Base-by-base conservation (phyloP, 2,329 filamentous ascomycete species). In the Metarhizium album region DNA sequence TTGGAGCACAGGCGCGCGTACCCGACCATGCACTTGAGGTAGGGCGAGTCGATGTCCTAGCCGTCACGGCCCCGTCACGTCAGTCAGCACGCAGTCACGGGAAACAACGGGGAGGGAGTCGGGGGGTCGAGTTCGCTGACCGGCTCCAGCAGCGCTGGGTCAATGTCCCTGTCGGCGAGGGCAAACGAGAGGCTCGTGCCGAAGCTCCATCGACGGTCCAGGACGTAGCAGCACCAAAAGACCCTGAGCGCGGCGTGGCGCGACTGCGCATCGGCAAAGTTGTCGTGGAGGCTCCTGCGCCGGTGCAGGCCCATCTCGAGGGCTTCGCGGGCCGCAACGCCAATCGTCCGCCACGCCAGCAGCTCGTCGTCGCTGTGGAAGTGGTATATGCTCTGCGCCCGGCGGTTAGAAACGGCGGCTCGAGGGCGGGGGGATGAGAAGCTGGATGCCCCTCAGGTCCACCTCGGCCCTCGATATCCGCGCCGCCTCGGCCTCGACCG, bases 181-280 rank as follows among this genome's bases (percentile, higher is more conserved):
- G 69, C 69, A 55, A 75, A 76, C 0, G 74, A 73, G 20, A 76
- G 57, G 13, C 74, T 73, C 0, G 73, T 76, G 2, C 74, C 74
- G 33, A 77, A 74, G 9, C 72, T 75, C 71, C 73, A 78, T 22
- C 74, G 69, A 1, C 73, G 70, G 47, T 77, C 74, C 1, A 78
- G 66, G 0, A 74, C 70, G 49, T 76, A 77, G 18, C 75, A 71
- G 29, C 68, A 73, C 73, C 74, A 78, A 53, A 76, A 77, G 0
- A 76, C 65, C 1, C 65, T 59, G 1, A 64, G 58, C 0, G 69
- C 70, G 2, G 63, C 49, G 1, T 61, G 57, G 0, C 67, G 64
- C 2, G 62, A 55, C 2, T 61, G 53, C 0, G 56, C 53, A 37
- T 70, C 64, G 2, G 58, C 56, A 33, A 71, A 68, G 13, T 66